Conservation (phyloP, 805 yeast genomes). For the Naumovozyma castellii region DNA sequence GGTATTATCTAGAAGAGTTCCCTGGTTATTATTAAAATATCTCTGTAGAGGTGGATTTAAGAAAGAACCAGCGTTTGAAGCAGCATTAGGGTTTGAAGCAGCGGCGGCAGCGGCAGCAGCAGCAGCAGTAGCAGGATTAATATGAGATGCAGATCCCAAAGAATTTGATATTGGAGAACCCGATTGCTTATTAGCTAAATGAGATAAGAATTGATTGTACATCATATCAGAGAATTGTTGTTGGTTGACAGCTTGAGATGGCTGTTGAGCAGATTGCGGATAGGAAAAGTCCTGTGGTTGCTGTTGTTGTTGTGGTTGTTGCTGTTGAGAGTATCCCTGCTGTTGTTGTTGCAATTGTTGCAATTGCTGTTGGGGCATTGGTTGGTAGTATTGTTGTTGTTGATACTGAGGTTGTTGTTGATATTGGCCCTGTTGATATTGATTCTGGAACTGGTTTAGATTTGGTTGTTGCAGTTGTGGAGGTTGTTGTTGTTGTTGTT, state of each 20-base stretch:
- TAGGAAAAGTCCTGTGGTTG: conserved; percentile 17
- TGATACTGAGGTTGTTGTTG: conserved; percentile 8
- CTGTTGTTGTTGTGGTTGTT: conserved; percentile 7
- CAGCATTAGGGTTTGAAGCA: conserved; percentile 1
- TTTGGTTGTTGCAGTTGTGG: conserved; percentile 5
- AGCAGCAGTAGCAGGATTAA: conserved; percentile 17
- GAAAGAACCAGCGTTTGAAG: conserved; percentile 5
- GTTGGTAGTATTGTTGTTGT: conserved; percentile 5
- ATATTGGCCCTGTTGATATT: conserved; percentile 6
- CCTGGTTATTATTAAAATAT: conserved; percentile 20
- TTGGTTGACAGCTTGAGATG: conserved; percentile 15
- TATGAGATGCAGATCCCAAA: conserved; percentile 13
- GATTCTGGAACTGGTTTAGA: conserved; percentile 6
- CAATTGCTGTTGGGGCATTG: background rate
- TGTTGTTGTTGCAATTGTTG: conserved; percentile 9
- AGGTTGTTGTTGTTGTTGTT: conserved; percentile 7
- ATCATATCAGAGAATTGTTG: conserved; percentile 28
- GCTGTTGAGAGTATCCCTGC: conserved; percentile 3
- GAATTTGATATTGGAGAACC: conserved; percentile 4
- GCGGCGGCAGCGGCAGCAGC: conserved; percentile 11
- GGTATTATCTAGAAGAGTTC: conserved; percentile 16
- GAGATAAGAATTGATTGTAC: conserved; percentile 28
- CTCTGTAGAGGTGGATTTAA: conserved; percentile 22
- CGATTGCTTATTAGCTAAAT: conserved; percentile 25
- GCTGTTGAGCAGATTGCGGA: conserved; percentile 6